Evolutionary conservation across 2,329 filamentous ascomycete genomes (phyloP), one percentile per base, ranked within the genome.

Genomic region (Beauveria asiatica): DNA sequence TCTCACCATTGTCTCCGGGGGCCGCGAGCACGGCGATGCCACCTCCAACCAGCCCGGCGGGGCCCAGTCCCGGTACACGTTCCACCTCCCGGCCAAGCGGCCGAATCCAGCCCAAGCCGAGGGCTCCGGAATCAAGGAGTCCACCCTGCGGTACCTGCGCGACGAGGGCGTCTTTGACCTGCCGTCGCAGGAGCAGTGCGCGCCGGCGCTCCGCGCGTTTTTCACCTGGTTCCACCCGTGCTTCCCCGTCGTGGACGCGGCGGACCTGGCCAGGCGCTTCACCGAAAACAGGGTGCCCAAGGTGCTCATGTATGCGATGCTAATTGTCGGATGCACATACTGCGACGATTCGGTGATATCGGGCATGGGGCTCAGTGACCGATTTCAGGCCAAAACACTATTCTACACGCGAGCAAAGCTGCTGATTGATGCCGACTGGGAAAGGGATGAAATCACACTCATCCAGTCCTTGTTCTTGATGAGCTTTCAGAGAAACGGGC

Each of bases 171-270:
- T 69, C 13, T 75, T 83, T 46, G 73, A 74, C 0, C 76, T 81
- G 25, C 80, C 80, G 0, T 72, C 76, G 2, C 64, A 70, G 16
- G 66, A 73, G 2, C 72, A 76, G 19, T 76, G 76, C 46, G 69
- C 77, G 4, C 72, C 72, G 1, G 70, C 80, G 0, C 65, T 83
- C 0, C 70, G 75, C 19, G 80, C 80, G 0, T 84, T 83, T 68
- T 83, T 84, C 59, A 70, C 73, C 23, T 81, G 80, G 76, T 83
- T 83, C 57, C 81, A 84, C 63, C 80, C 81, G 0, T 79, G 78
- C 58, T 84, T 83, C 52, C 80, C 81, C 0, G 74, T 84, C 13
- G 64, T 84, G 0, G 79, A 83, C 63, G 74, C 78, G 4, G 69
- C 70, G 1, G 74, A 76, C 0, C 69, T 81, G 9, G 72, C 75